phyloP scores from a whole-genome alignment of 495 filamentous ascomycete species.

The Penicillium cinerascens region DNA sequence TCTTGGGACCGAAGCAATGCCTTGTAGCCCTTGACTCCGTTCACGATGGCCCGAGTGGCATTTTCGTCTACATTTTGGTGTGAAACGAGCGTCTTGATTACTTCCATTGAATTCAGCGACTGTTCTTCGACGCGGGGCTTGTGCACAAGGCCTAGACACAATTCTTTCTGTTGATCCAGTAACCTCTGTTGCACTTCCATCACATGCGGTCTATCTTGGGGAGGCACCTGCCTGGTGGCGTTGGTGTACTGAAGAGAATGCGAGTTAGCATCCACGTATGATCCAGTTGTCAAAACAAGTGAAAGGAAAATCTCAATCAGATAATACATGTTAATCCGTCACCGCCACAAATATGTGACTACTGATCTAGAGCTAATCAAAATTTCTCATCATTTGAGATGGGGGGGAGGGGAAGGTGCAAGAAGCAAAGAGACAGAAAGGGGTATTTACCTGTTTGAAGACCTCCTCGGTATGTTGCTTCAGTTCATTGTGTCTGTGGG shows the following conservation, averaged over 20 bases:
- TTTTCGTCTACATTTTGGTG: conserved; percentile 45
- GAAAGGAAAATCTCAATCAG: conserved; percentile 37
- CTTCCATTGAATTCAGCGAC: conserved; percentile 38
- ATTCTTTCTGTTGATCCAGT: conserved; percentile 29
- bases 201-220: conserved; percentile 29
- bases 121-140: conserved; percentile 26
- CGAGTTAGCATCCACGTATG: conserved; percentile 19
- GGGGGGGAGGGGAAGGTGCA: conserved; percentile 9
- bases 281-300: neutral
- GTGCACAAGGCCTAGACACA: conserved; percentile 29
- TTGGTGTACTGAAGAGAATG: conserved; percentile 16
- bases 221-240: conserved; percentile 21
- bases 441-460: conserved; percentile 44
- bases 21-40: conserved; percentile 41
- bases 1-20: conserved; percentile 32
- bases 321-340: conserved; percentile 55
- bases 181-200: conserved; percentile 34
- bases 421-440: conserved; percentile 3
- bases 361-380: conserved; percentile 60
- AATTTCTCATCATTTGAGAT: conserved; percentile 51
- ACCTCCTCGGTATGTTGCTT: conserved; percentile 40
- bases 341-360: conserved; percentile 44
- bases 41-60: conserved; percentile 34
- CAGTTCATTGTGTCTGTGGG: conserved; percentile 41
- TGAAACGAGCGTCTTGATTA: conserved; percentile 44